Evolutionary conservation across 192 early-diverging fungal species (phyloP), one percentile per base, ranked within the genome.

Genomic region (Backusella parvicylindrica): DNA sequence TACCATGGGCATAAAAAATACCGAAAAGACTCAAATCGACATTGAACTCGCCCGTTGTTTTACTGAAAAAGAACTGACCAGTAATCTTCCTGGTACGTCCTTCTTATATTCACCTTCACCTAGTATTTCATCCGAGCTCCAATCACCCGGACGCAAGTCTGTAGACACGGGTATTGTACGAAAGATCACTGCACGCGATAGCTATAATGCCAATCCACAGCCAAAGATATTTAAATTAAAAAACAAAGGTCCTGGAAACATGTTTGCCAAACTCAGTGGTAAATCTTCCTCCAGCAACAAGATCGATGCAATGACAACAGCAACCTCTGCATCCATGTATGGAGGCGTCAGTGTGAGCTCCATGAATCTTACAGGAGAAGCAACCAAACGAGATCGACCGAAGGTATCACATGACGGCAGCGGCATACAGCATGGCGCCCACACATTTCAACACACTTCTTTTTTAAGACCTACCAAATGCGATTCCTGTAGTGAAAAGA

Each of bases 211-310:
- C 8, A 43, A 43, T 43, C 12, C 53, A 28, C 53, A 23, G 28
- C 85, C 86, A 31, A 89, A 86, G 47, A 83, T 85, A 70, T 89
- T 89, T 71, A 86, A 85, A 60, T 81, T 89, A 43, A 87, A 86
- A 70, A 83, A 86, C 79, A 85, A 82, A 26, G 49, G 49, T 1
- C 23, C 53, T 9, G 80, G 79, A 6, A 83, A 82, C 31, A 82
- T 80, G 53, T 76, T 79, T 73, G 78, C 75, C 31, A 85, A 83
- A 66, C 36, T 81, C 6, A 41, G 70, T 36, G 71, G 43, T 9
- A 60, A 60, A 21, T 50, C 49, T 3, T 50, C 49, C 4, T 26
- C 53, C 23, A 28, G 11, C 9, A 60, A 26, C 53, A 60, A 60
- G 53, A 28, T 60, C 3, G 53, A 60, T 60, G 23, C 53, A 23